A percentile compares a stretch with the other conserved stretches of the same genome.
phyloP scores from a whole-genome alignment of 352 stramenopile genomes.

The Thalassiosira hispida region DNA sequence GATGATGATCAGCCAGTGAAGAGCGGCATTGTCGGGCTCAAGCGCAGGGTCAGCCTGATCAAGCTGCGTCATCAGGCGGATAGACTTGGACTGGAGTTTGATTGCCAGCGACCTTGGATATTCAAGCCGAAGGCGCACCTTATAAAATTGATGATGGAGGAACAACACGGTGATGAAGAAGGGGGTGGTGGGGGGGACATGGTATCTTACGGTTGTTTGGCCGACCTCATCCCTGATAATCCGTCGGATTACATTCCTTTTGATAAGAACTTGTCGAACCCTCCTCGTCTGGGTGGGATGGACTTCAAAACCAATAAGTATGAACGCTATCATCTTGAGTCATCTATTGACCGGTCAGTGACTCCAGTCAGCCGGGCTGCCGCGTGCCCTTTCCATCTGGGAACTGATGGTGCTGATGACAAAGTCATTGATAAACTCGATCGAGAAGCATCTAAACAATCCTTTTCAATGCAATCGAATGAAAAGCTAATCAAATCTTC shows the following conservation, averaged over 20 bases:
- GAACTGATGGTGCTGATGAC: conserved; percentile 1
- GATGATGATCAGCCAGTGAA: conserved; percentile 65
- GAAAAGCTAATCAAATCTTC: conserved; percentile 5
- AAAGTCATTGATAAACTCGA: conserved; percentile 15
- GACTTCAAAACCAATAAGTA: conserved; percentile 58
- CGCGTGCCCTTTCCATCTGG: not conserved
- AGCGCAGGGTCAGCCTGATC: conserved; percentile 68
- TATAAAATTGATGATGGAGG: not conserved
- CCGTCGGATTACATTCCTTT: conserved; percentile 78
- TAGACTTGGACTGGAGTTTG: conserved; percentile 60
- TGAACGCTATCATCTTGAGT: conserved; percentile 54
- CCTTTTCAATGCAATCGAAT: conserved; percentile 15
- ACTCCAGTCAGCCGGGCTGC: conserved; percentile 22
- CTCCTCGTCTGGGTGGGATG: conserved; percentile 45
- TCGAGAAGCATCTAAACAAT: conserved; percentile 11
- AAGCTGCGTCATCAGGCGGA: conserved; percentile 73
- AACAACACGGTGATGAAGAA: conserved; percentile 1
- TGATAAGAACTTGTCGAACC: conserved; percentile 57
- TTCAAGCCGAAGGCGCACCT: conserved; percentile 44
- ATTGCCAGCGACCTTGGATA: conserved; percentile 60
- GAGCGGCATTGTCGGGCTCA: conserved; percentile 61
- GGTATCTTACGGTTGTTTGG: conserved; percentile 45
- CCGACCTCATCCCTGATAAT: conserved; percentile 73
- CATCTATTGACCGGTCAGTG: conserved; percentile 26
- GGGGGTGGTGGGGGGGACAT: conserved; percentile 12